A percentile compares a stretch with the other conserved stretches of the same genome.
Evolutionary conservation across 202 grass and related monocot genomes (phyloP).

Genomic region (Zoysia matrella): DNA sequence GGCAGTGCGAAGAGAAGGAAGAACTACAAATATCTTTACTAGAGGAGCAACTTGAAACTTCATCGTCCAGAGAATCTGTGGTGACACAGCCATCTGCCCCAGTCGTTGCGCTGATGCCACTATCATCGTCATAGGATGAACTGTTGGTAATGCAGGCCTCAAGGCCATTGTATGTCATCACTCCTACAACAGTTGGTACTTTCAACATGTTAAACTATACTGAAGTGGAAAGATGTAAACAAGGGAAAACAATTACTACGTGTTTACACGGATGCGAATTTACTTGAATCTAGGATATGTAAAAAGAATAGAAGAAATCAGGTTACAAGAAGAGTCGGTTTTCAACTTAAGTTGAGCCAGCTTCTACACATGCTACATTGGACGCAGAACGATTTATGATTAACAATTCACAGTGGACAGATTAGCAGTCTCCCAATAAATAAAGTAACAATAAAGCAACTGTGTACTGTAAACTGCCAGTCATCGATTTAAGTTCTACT

Average conservation of each 20-base stretch:
- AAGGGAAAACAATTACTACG: neutral
- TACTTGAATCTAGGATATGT: neutral
- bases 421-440: slow-evolving; percentile 2
- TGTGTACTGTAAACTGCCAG: neutral
- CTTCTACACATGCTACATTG: neutral
- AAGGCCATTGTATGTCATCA: slow-evolving; percentile 87
- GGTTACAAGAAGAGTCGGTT: neutral
- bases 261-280: too few relatives aligned
- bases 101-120: slow-evolving; percentile 56
- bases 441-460: neutral
- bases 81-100: slow-evolving; percentile 69
- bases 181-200: slow-evolving; percentile 52
- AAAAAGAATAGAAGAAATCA: neutral
- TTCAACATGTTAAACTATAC: neutral
- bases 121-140: slow-evolving; percentile 77
- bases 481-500: neutral
- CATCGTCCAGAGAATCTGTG: slow-evolving; percentile 82
- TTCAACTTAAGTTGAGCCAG: neutral
- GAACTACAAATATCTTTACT: slow-evolving; percentile 74
- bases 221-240: neutral
- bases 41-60: slow-evolving; percentile 88
- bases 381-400: neutral
- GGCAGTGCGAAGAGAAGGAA: slow-evolving; percentile 76
- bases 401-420: neutral
- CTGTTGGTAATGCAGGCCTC: slow-evolving; percentile 85